Evolutionary conservation across 306 rosid genomes (phyloP).

Genomic region (Coriaria nepalensis): DNA sequence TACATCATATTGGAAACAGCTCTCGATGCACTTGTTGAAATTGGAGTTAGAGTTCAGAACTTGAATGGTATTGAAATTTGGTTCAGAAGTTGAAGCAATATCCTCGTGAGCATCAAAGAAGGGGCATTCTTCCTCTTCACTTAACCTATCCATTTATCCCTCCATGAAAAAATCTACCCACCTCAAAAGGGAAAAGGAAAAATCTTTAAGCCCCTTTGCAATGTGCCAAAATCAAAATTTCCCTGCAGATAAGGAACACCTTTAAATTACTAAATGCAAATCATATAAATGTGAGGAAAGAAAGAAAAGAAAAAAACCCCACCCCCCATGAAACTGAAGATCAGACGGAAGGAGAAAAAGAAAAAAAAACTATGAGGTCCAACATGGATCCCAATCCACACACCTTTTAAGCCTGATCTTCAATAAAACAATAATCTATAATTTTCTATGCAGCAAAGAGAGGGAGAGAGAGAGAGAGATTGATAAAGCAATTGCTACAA

Average conservation of each 20-base stretch:
- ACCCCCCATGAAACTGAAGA: slow-evolving; percentile 14
- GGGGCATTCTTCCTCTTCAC: slow-evolving; percentile 50
- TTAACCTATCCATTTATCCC: slow-evolving; percentile 60
- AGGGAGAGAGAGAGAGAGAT: neutral
- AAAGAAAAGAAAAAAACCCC: slow-evolving; percentile 32
- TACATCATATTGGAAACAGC: too few species aligned
- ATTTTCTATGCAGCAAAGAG: slow-evolving; percentile 9
- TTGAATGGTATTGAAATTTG: too few species aligned
- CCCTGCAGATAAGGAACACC: slow-evolving; percentile 42
- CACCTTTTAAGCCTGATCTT: slow-evolving; percentile 57
- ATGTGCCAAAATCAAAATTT: slow-evolving; percentile 29
- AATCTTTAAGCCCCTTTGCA: slow-evolving; percentile 24
- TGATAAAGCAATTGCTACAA: slow-evolving; percentile 13
- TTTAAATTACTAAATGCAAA: slow-evolving; percentile 19
- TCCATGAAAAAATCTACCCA: slow-evolving; percentile 45
- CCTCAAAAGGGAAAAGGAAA: slow-evolving; percentile 22
- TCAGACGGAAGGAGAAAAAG: slow-evolving; percentile 22
- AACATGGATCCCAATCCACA: slow-evolving; percentile 85
- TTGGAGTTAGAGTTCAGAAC: too few species aligned
- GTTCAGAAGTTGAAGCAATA: slow-evolving; percentile 9
- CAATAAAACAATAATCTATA: slow-evolving; percentile 18
- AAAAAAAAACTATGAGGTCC: slow-evolving; percentile 55
- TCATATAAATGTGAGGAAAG: slow-evolving; percentile 1
- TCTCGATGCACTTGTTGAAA: too few species aligned
- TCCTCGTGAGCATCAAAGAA: slow-evolving; percentile 87